Evolutionary conservation across 371 early-diverging fungal genomes (phyloP).

Genomic region (Actinomortierella ambigua): DNA sequence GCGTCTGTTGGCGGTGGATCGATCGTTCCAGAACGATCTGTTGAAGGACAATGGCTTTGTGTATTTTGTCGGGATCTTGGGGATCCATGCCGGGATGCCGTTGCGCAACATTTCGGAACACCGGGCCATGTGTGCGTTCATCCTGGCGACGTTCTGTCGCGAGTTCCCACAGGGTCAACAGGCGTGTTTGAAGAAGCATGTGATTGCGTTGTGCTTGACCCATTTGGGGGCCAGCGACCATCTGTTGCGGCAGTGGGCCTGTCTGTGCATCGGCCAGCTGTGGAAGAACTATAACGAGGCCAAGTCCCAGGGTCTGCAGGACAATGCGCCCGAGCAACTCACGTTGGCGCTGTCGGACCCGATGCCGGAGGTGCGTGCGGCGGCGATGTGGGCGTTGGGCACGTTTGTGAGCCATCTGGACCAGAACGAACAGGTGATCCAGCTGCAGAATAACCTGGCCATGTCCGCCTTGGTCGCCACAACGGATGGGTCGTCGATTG

Average conservation of each 20-base stretch:
- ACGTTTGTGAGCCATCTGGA: slow-evolving; percentile 79
- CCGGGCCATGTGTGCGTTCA: slow-evolving; percentile 91
- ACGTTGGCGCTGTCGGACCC: slow-evolving; percentile 66
- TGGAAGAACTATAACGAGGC: slow-evolving; percentile 84
- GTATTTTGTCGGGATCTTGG: slow-evolving; percentile 91
- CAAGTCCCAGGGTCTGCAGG: slow-evolving; percentile 70
- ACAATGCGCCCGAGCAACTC: slow-evolving; percentile 74
- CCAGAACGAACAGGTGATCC: slow-evolving; percentile 70
- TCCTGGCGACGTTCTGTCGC: slow-evolving; percentile 89
- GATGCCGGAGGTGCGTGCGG: slow-evolving; percentile 87
- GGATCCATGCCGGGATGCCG: slow-evolving; percentile 73
- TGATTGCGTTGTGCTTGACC: slow-evolving; percentile 69
- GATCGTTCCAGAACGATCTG: slow-evolving; percentile 87
- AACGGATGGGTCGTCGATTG: slow-evolving; percentile 83
- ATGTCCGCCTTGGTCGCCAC: slow-evolving; percentile 65
- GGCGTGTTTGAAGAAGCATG: slow-evolving; percentile 77
- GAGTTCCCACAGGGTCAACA: slow-evolving; percentile 82
- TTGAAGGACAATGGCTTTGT: slow-evolving; percentile 91
- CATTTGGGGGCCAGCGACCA: slow-evolving; percentile 81
- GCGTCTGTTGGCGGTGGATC: slow-evolving; percentile 91
- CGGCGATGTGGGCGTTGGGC: slow-evolving; percentile 80
- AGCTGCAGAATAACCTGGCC: slow-evolving; percentile 73
- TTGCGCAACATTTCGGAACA: slow-evolving; percentile 84
- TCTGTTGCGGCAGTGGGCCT: slow-evolving; percentile 90
- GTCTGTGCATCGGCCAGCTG: slow-evolving; percentile 85